A percentile compares a stretch with the other conserved stretches of the same genome.
These are phyloP conservation scores for Ziziphus jujuba DNA, from an alignment of 306 rosid genomes.

Conservation along the genomic window DNA sequence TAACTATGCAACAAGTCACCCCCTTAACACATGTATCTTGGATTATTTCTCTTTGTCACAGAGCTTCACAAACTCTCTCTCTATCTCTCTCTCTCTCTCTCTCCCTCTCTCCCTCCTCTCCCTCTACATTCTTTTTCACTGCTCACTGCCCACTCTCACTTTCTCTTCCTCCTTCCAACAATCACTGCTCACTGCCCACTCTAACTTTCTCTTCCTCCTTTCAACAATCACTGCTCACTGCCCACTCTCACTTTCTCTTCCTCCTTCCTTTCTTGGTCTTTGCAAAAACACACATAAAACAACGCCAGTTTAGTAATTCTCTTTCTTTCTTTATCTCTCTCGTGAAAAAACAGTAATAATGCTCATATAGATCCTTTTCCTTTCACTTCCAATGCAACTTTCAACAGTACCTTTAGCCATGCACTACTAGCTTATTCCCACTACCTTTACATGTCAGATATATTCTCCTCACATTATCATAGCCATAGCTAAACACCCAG, in stretches of 20 bases:
- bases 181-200: too few relatives aligned
- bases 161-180: too few relatives aligned
- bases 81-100: too few relatives aligned
- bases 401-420: too few relatives aligned
- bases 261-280: background rate
- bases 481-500: background rate
- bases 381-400: too few relatives aligned
- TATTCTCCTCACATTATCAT: background rate
- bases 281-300: too few relatives aligned
- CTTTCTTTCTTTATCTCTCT: background rate
- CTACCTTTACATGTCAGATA: background rate
- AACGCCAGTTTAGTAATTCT: too few relatives aligned
- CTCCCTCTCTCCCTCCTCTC: too few relatives aligned
- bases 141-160: too few relatives aligned
- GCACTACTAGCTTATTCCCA: background rate
- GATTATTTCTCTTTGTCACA: conserved; percentile 14
- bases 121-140: too few relatives aligned
- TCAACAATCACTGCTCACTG: too few relatives aligned
- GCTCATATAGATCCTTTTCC: background rate
- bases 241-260: background rate
- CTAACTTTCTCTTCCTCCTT: too few relatives aligned
- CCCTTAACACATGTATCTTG: conserved; percentile 23
- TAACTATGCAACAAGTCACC: conserved; percentile 32
- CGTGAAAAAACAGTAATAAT: background rate
- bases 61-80: background rate